A percentile compares a stretch with the other conserved stretches of the same genome.
These are phyloP conservation scores for Ramichloridium luteum DNA, from an alignment of 2,329 filamentous ascomycete species.

Conservation along the genomic window DNA sequence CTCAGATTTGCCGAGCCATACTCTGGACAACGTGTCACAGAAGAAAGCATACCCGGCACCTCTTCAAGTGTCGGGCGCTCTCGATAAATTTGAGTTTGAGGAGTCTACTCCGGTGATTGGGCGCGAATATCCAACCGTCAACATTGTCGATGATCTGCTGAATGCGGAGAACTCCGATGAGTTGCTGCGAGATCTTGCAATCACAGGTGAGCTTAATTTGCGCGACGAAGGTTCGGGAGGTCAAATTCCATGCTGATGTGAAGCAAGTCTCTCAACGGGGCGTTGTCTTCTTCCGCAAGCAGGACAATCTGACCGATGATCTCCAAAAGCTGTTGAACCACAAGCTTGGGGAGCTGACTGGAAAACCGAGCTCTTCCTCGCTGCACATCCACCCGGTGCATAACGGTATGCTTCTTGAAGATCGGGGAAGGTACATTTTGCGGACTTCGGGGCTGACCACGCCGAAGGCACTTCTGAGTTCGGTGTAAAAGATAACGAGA, in stretches of 20 bases:
- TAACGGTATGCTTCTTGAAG: too few relatives aligned
- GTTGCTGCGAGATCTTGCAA: constrained; percentile 11
- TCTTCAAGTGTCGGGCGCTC: constrained; percentile 31
- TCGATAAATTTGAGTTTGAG: constrained; percentile 40
- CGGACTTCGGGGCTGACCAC: too few relatives aligned
- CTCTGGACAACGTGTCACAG: constrained; percentile 1
- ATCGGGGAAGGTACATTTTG: too few relatives aligned
- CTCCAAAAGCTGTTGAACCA: constrained; percentile 52
- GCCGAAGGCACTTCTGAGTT: too few relatives aligned
- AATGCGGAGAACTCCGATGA: constrained; percentile 24
- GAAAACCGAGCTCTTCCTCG: constrained; percentile 44
- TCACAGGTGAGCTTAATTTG: too few relatives aligned
- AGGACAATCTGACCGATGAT: constrained; percentile 45
- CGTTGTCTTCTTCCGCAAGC: constrained; percentile 54
- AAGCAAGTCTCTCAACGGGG: constrained; percentile 53
- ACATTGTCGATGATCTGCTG: constrained; percentile 51
- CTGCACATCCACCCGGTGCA: constrained; percentile 51
- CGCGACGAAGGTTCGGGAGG: background rate
- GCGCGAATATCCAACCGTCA: constrained; percentile 45
- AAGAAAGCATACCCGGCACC: constrained; percentile 22
- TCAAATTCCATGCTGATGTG: constrained; percentile 3
- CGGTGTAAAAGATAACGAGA: constrained; percentile 48
- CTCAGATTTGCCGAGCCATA: constrained; percentile 7
- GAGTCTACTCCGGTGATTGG: constrained; percentile 53
- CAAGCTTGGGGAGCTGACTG: constrained; percentile 46